Base-by-base conservation (phyloP, 805 yeast genomes). In the Vanderwaltozyma yarrowii region DNA sequence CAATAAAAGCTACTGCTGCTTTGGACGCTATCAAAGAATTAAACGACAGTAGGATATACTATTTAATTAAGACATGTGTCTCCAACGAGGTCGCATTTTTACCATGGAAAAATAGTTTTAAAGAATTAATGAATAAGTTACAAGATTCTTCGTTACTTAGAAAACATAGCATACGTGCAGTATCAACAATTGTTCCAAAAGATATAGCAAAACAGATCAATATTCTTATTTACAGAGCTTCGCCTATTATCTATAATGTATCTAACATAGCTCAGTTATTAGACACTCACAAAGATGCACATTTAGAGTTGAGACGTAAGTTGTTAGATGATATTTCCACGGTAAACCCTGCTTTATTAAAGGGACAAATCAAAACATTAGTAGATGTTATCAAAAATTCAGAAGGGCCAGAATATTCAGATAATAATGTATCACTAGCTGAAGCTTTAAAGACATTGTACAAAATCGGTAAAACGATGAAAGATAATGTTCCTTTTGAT, bases 311-410 rank as follows among this genome's bases (percentile, higher is more conserved):
- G 69, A 58, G 50, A 38, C 72, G 75, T 39, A 74, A 69, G 35
- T 45, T 81, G 4, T 58, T 85, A 19, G 77, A 76, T 41, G 66
- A 71, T 30, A 71, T 83, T 3, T 76, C 94, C 0, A 49, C 56
- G 2, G 65, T 71, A 3, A 62, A 73, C 33, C 95, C 95, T 0
- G 69, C 70, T 12, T 75, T 79, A 1, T 69, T 86, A 53, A 73
- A 73, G 46, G 68, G 70, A 25, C 83, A 83, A 47, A 63, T 79
- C 9, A 59, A 66, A 5, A 67, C 69, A 6, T 60, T 86, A 39
- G 63, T 69, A 4, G 56, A 64, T 0, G 55, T 76, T 3, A 58
- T 58, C 10, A 48, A 39, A 42, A 24, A 11, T 8, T 21, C 23
- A 24, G 27, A 8, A 24, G 27, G 7, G 13, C 33, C 41, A 4